Evolutionary conservation across 306 rosid genomes (phyloP), one percentile per base, ranked within the genome.

Genomic region (Quercus dentata): DNA sequence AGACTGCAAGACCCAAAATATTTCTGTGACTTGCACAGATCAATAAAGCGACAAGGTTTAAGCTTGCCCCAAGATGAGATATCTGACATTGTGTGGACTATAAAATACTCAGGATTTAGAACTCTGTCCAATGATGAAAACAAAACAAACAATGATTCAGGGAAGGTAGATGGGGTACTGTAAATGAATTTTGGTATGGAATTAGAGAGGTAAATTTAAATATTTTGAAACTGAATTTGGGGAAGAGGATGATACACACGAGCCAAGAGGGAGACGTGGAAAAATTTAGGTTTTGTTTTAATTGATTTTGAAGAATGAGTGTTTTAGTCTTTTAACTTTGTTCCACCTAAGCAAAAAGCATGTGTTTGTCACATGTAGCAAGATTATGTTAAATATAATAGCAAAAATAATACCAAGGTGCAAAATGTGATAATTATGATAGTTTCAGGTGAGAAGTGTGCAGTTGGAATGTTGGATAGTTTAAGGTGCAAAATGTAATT

Each of bases 11-110:
- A 90, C 81, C 99, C 98, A 15, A 90, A 88, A 62, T 84, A 77
- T 73, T 93, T 90, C 76, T 90, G 88, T 77, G 89, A 87, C 28
- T 76, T 95, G 88, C 91, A 91, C 77, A 84, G 89, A 78, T 80
- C 89, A 62, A 64, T 90, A 76, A 92, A 88, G 74, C 87, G 64
- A 79, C 81, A 84, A 56, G 94, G 96, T 49, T 82, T 88, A 51
- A 87, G 56, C 81, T 87, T 95, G 88, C 98, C 99, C 84, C 96
- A 91, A 76, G 94, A 95, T 33, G 90, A 95, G 89, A 81, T 91
- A 77, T 87, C 96, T 64, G 93, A 90, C 68, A 87, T 83, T 77
- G 85, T 95, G 68, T 95, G 98, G 84, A 90, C 41, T 90, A 86
- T 74, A 92, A 95, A 83, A 86, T 88, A 28, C 83, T 80, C 18